phyloP scores from a whole-genome alignment of 345 rosid species.

The Citrus hindsii region DNA sequence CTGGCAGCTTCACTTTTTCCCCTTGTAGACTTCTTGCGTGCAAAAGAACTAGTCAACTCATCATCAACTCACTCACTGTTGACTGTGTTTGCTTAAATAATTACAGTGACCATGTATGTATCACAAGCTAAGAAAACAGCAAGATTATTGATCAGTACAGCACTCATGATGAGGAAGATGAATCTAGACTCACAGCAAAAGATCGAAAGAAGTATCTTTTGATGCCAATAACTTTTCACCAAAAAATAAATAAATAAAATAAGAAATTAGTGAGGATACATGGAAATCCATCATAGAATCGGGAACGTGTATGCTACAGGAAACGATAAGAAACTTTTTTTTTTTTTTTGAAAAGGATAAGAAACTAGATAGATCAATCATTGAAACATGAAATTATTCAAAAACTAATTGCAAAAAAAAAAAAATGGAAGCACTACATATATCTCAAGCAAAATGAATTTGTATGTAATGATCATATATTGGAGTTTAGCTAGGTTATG shows the following conservation, averaged over 20 bases:
- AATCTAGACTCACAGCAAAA: background rate
- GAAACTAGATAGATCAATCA: background rate
- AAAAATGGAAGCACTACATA: background rate
- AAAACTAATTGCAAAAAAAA: background rate
- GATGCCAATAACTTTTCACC: too few species aligned
- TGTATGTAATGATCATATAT: background rate
- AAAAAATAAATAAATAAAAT: too few species aligned
- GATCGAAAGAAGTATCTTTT: background rate
- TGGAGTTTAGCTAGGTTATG: too few species aligned
- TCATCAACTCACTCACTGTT: background rate
- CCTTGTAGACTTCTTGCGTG: slow-evolving; percentile 33
- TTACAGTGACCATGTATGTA: background rate
- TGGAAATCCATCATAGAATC: background rate
- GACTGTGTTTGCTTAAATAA: background rate
- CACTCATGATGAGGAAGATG: background rate
- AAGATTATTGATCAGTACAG: background rate
- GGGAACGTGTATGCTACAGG: background rate
- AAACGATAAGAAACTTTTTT: background rate
- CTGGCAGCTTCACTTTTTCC: slow-evolving; percentile 98
- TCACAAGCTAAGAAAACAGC: background rate
- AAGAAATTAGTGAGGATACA: too few species aligned
- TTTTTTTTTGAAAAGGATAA: too few species aligned
- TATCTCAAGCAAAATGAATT: background rate
- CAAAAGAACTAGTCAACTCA: background rate
- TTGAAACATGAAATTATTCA: too few species aligned